A percentile compares a stretch with the other conserved stretches of the same genome.
Conservation (phyloP, 208 protist genomes). For the Acanthamoeba culbertsoni region DNA sequence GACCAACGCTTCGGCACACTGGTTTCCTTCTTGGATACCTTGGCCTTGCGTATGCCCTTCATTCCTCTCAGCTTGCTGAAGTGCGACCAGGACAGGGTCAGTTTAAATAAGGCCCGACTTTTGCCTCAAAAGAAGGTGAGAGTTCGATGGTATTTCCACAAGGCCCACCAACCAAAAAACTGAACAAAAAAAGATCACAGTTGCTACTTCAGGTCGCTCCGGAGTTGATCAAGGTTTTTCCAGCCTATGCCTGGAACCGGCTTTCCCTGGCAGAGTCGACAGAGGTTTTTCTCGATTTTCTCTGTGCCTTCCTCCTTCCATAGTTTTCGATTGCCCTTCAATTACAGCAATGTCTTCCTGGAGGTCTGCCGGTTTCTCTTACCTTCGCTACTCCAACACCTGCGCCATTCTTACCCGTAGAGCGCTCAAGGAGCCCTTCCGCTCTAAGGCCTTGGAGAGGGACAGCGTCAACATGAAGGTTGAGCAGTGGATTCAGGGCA, state of each 20-base stretch:
- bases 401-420: constrained; percentile 40
- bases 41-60: background rate
- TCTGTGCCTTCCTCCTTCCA: background rate
- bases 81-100: background rate
- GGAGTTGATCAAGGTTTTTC: too few species aligned
- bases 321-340: background rate
- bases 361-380: constrained; percentile 23
- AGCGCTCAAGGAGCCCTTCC: constrained; percentile 40
- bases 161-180: too few species aligned
- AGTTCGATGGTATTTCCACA: too few species aligned
- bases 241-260: too few species aligned
- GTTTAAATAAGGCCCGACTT: too few species aligned
- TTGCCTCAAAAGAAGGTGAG: too few species aligned
- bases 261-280: too few species aligned
- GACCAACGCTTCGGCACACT: constrained; percentile 14
- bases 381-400: constrained; percentile 43
- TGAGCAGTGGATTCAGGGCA: constrained; percentile 24
- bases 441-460: background rate
- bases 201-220: too few species aligned
- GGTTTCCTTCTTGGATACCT: background rate
- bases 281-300: too few species aligned
- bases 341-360: background rate
- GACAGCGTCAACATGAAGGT: constrained; percentile 41
- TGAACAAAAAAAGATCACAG: too few species aligned
- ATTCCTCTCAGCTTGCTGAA: background rate